These are phyloP conservation scores for Trypanosoma congolense DNA, from an alignment of 208 protist species.

Conservation along the genomic window DNA sequence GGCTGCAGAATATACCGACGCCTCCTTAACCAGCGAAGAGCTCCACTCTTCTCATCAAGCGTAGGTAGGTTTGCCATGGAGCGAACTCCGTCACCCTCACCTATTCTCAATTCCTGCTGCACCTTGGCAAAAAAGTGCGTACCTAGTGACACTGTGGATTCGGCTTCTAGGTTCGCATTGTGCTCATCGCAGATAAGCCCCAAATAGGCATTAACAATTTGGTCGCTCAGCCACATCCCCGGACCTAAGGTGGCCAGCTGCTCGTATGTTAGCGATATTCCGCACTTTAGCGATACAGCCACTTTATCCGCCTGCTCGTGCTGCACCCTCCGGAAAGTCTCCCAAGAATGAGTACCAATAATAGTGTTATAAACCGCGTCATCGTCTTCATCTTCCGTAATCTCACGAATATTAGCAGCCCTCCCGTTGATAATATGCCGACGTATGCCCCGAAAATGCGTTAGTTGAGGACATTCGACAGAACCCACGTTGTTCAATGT, in stretches of 20 bases:
- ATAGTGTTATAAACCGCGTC: not conserved
- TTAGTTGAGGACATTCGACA: no score
- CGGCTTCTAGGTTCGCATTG: conserved; percentile 11
- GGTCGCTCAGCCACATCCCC: conserved; percentile 67
- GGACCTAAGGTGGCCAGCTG: conserved; percentile 54
- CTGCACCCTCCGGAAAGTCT: not conserved
- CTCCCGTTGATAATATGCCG: not conserved
- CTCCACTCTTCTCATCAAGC: conserved; percentile 29
- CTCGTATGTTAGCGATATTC: conserved; percentile 45
- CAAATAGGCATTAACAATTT: conserved; percentile 82
- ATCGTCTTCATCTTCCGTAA: conserved; percentile 4
- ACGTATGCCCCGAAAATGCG: not conserved
- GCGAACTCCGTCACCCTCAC: not conserved
- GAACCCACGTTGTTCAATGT: no score
- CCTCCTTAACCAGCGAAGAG: conserved; percentile 71
- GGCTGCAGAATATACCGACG: conserved; percentile 54
- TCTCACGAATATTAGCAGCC: not conserved
- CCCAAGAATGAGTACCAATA: not conserved
- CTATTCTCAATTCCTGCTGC: conserved; percentile 33
- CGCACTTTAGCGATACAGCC: conserved; percentile 28
- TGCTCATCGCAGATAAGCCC: conserved; percentile 50
- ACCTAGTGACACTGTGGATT: conserved; percentile 40
- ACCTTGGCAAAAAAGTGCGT: conserved; percentile 82
- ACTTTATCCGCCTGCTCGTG: conserved; percentile 8
- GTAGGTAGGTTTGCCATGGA: conserved; percentile 8